Evolutionary conservation across 805 yeast species (phyloP).

Genomic region (Candida nanaspora): DNA sequence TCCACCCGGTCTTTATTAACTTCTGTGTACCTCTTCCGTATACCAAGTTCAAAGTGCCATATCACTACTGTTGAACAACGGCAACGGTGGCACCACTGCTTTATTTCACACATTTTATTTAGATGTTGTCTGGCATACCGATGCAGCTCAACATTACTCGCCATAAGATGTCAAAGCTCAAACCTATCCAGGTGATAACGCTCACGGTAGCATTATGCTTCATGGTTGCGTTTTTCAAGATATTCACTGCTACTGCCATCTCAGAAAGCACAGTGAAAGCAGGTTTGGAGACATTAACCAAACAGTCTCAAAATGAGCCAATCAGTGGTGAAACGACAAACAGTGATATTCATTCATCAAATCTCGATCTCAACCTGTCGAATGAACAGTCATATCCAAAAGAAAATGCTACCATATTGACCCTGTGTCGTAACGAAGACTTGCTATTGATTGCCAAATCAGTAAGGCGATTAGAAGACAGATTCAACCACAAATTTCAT

Average conservation of each 20-base stretch:
- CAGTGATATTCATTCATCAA: no score
- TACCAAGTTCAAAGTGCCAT: no score
- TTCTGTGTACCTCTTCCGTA: no score
- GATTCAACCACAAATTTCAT: conserved; percentile 67
- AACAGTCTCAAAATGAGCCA: no score
- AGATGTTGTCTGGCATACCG: neutral
- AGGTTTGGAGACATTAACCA: no score
- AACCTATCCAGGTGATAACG: neutral
- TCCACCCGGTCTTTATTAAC: no score
- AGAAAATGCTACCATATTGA: conserved; percentile 47
- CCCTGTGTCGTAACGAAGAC: conserved; percentile 68
- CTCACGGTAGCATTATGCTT: neutral
- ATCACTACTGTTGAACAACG: no score
- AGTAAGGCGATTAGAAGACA: conserved; percentile 66
- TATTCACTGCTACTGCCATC: neutral
- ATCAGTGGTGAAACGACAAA: no score
- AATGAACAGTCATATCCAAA: conserved; percentile 5
- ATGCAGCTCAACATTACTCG: neutral
- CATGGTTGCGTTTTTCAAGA: neutral
- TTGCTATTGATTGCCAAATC: conserved; percentile 49
- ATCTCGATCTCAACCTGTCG: no score
- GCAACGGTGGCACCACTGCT: no score
- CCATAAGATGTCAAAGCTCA: neutral
- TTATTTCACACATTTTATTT: no score
- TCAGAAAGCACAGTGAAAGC: no score